phyloP scores from a whole-genome alignment of 192 early-diverging fungal species.

The Cetraspora pellucida region DNA sequence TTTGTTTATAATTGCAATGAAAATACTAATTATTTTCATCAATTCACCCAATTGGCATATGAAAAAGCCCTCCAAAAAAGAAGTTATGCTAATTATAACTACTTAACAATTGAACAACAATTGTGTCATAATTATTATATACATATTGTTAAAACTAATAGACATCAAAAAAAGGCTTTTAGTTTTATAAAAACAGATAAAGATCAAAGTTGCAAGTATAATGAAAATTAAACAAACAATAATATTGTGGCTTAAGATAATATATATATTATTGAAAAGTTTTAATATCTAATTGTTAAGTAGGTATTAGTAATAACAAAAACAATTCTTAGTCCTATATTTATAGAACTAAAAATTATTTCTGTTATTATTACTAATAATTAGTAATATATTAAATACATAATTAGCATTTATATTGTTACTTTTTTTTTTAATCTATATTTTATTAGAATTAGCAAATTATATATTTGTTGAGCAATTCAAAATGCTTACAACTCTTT shows the following conservation, averaged over 20 bases:
- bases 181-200: background rate
- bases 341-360: too few relatives aligned
- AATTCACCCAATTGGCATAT: conserved; percentile 11
- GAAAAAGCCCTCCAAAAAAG: conserved; percentile 1
- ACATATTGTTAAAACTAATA: conserved; percentile 4
- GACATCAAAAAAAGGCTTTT: background rate
- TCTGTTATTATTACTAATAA: too few relatives aligned
- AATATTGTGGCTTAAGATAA: too few relatives aligned
- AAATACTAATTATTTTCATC: background rate
- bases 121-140: conserved; percentile 11
- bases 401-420: too few relatives aligned
- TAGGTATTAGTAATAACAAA: too few relatives aligned
- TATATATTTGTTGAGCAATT: background rate
- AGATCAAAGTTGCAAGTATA: too few relatives aligned
- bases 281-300: too few relatives aligned
- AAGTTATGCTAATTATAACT: background rate
- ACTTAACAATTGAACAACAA: conserved; percentile 16
- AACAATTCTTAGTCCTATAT: too few relatives aligned
- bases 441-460: background rate
- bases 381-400: too few relatives aligned
- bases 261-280: too few relatives aligned
- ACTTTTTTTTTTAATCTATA: too few relatives aligned
- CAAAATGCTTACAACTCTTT: background rate
- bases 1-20: conserved; percentile 1
- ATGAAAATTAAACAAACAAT: too few relatives aligned